Conservation (phyloP, 1,284 basidiomycete species). For the Heimioporus punctisporus region DNA sequence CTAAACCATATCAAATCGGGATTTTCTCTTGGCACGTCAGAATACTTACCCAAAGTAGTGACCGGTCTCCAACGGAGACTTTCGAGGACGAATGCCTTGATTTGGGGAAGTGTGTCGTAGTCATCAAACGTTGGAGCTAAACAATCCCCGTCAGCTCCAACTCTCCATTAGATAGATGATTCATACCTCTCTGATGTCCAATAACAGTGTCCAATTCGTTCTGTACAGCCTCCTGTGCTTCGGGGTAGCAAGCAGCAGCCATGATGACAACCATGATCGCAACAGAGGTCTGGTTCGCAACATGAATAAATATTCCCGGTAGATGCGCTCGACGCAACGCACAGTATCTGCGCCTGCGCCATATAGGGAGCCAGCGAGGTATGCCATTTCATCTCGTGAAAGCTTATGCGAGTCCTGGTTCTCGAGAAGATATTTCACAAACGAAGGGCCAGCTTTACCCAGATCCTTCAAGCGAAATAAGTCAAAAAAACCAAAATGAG, state of each 20-base stretch:
- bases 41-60: slow-evolving; percentile 27
- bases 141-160: background rate
- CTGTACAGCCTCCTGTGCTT: slow-evolving; percentile 43
- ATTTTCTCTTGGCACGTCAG: background rate
- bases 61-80: slow-evolving; percentile 48
- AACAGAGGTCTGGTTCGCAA: slow-evolving; percentile 36
- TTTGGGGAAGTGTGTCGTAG: slow-evolving; percentile 35
- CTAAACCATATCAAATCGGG: slow-evolving; percentile 14
- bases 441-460: slow-evolving; percentile 29
- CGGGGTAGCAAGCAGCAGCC: slow-evolving; percentile 49
- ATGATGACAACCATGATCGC: slow-evolving; percentile 47
- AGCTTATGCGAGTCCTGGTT: slow-evolving; percentile 30
- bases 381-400: slow-evolving; percentile 37
- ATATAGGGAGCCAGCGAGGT: slow-evolving; percentile 44
- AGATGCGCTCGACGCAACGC: slow-evolving; percentile 3
- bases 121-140: slow-evolving; percentile 44
- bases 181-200: slow-evolving; percentile 40
- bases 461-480: slow-evolving; percentile 11
- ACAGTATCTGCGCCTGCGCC: slow-evolving; percentile 48
- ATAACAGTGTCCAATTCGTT: slow-evolving; percentile 46
- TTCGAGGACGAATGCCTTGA: slow-evolving; percentile 47
- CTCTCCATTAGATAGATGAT: no score
- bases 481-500: background rate
- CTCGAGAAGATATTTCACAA: slow-evolving; percentile 31
- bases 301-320: background rate